Evolutionary conservation across 2,329 filamentous ascomycete genomes (phyloP).

Genomic region (Hymenoscyphus linearis): DNA sequence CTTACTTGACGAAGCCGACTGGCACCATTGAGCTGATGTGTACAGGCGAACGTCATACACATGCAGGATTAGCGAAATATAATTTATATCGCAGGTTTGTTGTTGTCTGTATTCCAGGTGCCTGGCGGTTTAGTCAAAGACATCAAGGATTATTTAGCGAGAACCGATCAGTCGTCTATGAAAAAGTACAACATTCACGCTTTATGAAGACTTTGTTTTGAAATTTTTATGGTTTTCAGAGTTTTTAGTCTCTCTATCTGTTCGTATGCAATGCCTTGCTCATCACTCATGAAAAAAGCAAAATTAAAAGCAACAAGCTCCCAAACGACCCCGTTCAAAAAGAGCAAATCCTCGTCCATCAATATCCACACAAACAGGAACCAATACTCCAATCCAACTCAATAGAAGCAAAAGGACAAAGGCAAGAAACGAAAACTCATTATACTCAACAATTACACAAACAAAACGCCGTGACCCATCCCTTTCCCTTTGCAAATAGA

Average conservation of each 20-base stretch:
- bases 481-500: not conserved
- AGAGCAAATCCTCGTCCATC: not conserved
- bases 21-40: too few species aligned
- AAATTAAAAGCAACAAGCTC: constrained; percentile 7
- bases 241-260: constrained; percentile 3
- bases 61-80: too few species aligned
- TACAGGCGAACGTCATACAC: too few species aligned
- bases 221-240: constrained; percentile 11
- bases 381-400: constrained; percentile 2
- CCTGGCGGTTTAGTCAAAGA: too few species aligned
- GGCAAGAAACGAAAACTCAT: not conserved
- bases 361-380: constrained; percentile 3
- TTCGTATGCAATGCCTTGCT: constrained; percentile 16
- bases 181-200: not conserved
- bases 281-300: constrained; percentile 15
- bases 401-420: not conserved
- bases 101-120: too few species aligned
- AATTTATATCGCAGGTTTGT: too few species aligned
- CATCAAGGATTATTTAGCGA: too few species aligned
- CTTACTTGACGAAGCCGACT: too few species aligned
- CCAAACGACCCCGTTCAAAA: constrained; percentile 7
- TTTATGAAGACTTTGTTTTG: not conserved
- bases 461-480: constrained; percentile 7
- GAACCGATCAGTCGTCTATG: too few species aligned
- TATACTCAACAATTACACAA: constrained; percentile 7